A percentile compares a stretch with the other conserved stretches of the same genome.
These are phyloP conservation scores for Zasmidium angulare DNA, from an alignment of 2,329 filamentous ascomycete genomes.

Conservation along the genomic window DNA sequence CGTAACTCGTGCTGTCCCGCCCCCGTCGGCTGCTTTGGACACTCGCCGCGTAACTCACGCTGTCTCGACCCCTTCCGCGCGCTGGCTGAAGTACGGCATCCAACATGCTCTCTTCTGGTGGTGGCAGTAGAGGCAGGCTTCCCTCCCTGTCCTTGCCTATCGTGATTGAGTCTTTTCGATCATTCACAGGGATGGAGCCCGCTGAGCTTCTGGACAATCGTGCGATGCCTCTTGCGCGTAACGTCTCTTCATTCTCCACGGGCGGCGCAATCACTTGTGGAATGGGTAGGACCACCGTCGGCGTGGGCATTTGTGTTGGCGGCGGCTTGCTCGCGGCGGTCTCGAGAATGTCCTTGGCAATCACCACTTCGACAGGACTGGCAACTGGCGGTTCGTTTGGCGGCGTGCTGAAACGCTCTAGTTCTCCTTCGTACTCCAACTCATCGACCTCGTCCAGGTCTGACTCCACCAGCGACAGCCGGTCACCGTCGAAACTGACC, in stretches of 20 bases:
- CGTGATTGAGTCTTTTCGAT: constrained; percentile 7
- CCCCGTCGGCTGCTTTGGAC: constrained; percentile 5
- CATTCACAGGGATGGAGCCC: constrained; percentile 5
- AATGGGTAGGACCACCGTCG: background rate
- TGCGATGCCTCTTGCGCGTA: constrained; percentile 31
- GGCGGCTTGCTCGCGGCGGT: constrained; percentile 2
- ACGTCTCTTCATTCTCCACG: constrained; percentile 27
- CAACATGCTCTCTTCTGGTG: constrained; percentile 23
- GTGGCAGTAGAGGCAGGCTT: constrained; percentile 17
- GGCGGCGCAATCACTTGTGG: constrained; percentile 17
- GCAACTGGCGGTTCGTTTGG: constrained; percentile 16
- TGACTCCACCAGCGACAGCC: constrained; percentile 12
- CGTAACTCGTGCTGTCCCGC: background rate
- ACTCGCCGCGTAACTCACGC: constrained; percentile 3
- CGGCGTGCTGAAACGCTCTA: constrained; percentile 29
- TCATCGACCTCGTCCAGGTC: constrained; percentile 20
- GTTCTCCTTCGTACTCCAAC: constrained; percentile 3
- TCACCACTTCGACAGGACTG: constrained; percentile 25
- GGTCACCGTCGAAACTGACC: constrained; percentile 27
- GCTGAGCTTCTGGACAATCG: constrained; percentile 24
- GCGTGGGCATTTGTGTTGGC: background rate
- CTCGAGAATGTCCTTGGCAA: constrained; percentile 28
- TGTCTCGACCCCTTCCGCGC: background rate
- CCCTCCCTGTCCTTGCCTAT: background rate
- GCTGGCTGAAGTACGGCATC: constrained; percentile 13